Evolutionary conservation across 1,284 basidiomycete genomes (phyloP), one percentile per base, ranked within the genome.

Genomic region (Heliocybe sulcata): DNA sequence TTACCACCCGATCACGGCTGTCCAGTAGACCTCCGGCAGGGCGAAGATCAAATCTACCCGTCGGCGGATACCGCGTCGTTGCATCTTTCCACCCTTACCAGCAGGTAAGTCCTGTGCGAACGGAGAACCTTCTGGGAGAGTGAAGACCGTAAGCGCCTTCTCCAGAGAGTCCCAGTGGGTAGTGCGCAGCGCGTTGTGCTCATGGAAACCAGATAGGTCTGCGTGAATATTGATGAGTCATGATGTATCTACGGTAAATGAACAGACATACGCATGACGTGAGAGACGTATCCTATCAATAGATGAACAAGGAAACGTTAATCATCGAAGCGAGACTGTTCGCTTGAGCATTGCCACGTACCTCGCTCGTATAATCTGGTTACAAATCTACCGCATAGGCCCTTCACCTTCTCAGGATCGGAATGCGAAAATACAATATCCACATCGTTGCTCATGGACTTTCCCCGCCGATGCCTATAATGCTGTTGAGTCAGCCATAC

Each of bases 341-440:
- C 19, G 27, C 20, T 11, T 20, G 35, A 25, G 22, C 19, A 53
- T 12, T 42, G 47, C 16, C 12, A 59, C 71, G 47, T 61, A 82
- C 85, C 83, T 56, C 68, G 70, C 45, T 77, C 71, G 58, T 81
- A 72, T 11, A 91, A 72, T 45, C 72, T 72, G 51, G 73, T 72
- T 8, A 86, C 72, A 1, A 87, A 66, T 52, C 64, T 72, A 54
- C 73, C 70, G 59, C 79, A 77, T 1, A 88, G 68, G 2, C 73
- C 77, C 56, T 75, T 77, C 2, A 81, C 71, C 35, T 75, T 72
- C 6, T 70, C 67, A 6, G 66, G 64, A 35, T 84, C 74, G 0
- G 77, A 72, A 64, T 90, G 87, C 22, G 84, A 87, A 61, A 91
- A 84, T 3, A 93, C 77, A 55, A 93, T 85, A 62, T 93, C 90